Percentiles rank a stretch among this genome's conserved stretches.
phyloP scores from a whole-genome alignment of 2,329 filamentous ascomycete species.

The Rugonectria rugulosa region DNA sequence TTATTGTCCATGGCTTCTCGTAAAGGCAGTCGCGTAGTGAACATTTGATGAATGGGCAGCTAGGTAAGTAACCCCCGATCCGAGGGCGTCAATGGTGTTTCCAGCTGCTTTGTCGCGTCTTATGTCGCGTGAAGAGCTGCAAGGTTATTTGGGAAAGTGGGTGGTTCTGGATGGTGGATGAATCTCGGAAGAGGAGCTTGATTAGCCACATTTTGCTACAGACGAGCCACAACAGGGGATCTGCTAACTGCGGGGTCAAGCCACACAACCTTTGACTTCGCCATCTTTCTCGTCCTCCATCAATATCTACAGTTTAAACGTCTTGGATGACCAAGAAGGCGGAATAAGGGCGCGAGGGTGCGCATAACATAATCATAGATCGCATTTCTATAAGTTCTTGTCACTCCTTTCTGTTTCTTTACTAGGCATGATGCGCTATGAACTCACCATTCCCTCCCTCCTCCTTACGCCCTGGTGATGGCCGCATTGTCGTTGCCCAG shows the following conservation, averaged over 20 bases:
- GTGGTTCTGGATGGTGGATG: conserved; percentile 32
- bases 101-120: conserved; percentile 41
- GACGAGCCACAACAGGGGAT: conserved; percentile 14
- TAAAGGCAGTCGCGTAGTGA: conserved; percentile 29
- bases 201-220: conserved; percentile 24
- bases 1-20: conserved; percentile 60
- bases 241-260: conserved; percentile 24
- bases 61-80: conserved; percentile 36
- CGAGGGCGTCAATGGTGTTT: conserved; percentile 40
- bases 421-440: conserved; percentile 47
- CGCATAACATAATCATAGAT: neutral
- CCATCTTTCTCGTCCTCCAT: conserved; percentile 24
- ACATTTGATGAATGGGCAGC: conserved; percentile 29
- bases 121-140: conserved; percentile 39
- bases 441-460: conserved; percentile 80
- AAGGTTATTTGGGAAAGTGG: conserved; percentile 38
- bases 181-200: conserved; percentile 31
- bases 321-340: neutral
- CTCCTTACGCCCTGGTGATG: conserved; percentile 77
- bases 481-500: conserved; percentile 75
- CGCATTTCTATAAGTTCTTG: neutral
- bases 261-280: conserved; percentile 25
- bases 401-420: neutral
- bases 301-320: neutral
- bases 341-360: neutral